Conservation (phyloP, 352 stramenopile species). For the Globisporangium nunn region DNA sequence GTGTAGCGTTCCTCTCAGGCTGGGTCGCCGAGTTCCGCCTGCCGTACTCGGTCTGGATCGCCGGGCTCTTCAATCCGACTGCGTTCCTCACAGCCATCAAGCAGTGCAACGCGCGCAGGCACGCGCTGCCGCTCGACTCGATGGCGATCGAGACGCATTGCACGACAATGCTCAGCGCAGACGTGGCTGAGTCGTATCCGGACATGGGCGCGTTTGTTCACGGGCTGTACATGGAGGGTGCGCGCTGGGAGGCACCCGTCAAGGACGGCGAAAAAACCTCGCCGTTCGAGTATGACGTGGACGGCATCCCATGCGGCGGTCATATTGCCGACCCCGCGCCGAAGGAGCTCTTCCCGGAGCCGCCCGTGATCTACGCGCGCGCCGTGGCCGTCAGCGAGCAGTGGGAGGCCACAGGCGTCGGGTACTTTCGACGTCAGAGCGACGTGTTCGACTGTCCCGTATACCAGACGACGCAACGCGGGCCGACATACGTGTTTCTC, state of each 20-base stretch:
- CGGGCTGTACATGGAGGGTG: slow-evolving; percentile 93
- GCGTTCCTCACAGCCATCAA: slow-evolving; percentile 86
- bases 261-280: slow-evolving; percentile 81
- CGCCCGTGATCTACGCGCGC: slow-evolving; percentile 92
- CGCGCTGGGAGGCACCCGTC: slow-evolving; percentile 72
- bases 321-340: slow-evolving; percentile 86
- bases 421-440: slow-evolving; percentile 86
- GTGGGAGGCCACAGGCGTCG: slow-evolving; percentile 93
- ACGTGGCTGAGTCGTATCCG: slow-evolving; percentile 58
- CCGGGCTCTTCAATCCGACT: slow-evolving; percentile 74
- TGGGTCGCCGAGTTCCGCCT: slow-evolving; percentile 71
- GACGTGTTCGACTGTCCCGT: slow-evolving; percentile 94
- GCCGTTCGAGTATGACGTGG: slow-evolving; percentile 74
- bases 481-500: slow-evolving; percentile 96
- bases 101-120: slow-evolving; percentile 78
- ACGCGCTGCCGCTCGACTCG: slow-evolving; percentile 85
- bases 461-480: slow-evolving; percentile 93
- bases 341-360: slow-evolving; percentile 89
- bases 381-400: slow-evolving; percentile 85
- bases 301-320: slow-evolving; percentile 83
- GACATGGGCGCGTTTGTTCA: slow-evolving; percentile 91
- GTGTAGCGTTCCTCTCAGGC: slow-evolving; percentile 44
- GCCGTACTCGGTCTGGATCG: slow-evolving; percentile 80
- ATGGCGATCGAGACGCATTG: slow-evolving; percentile 94
- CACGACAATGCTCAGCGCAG: slow-evolving; percentile 57